phyloP scores from a whole-genome alignment of 306 rosid species.

The Calophaca sinica region DNA sequence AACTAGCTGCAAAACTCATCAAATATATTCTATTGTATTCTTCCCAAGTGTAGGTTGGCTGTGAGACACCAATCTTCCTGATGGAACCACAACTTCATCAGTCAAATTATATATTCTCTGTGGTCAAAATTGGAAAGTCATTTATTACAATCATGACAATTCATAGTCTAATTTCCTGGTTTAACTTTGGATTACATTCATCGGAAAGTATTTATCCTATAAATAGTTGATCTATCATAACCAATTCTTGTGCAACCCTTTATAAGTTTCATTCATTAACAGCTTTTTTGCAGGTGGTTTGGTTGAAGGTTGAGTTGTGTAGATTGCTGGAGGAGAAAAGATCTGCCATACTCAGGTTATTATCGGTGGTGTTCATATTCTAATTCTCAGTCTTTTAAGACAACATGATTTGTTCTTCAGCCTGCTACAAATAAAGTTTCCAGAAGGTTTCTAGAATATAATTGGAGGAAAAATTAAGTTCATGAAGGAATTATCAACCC shows the following conservation, averaged over 20 bases:
- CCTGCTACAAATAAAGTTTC: constrained; percentile 33
- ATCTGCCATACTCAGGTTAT: constrained; percentile 83
- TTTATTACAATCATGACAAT: constrained; percentile 32
- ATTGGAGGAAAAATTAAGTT: constrained; percentile 17
- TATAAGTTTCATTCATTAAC: constrained; percentile 54
- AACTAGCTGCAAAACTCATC: constrained; percentile 22
- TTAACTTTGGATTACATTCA: constrained; percentile 36
- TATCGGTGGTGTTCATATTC: constrained; percentile 25
- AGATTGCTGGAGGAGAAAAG: constrained; percentile 94
- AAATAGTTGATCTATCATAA: constrained; percentile 36
- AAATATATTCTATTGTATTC: constrained; percentile 19
- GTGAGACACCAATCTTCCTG: constrained; percentile 11
- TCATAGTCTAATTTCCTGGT: constrained; percentile 31
- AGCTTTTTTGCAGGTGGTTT: constrained; percentile 80
- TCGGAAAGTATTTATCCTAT: constrained; percentile 38
- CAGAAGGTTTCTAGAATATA: constrained; percentile 32
- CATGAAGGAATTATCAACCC: constrained; percentile 20
- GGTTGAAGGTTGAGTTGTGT: constrained; percentile 94
- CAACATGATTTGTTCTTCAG: constrained; percentile 18
- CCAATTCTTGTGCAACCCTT: constrained; percentile 36
- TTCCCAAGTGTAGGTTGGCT: constrained; percentile 22
- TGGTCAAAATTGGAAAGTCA: constrained; percentile 25
- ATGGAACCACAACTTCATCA: constrained; percentile 31
- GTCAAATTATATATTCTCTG: constrained; percentile 18
- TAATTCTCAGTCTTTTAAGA: constrained; percentile 36